A percentile compares a stretch with the other conserved stretches of the same genome.
These are phyloP conservation scores for Aspergillus incahuasiensis DNA, from an alignment of 495 filamentous ascomycete species.

Conservation along the genomic window DNA sequence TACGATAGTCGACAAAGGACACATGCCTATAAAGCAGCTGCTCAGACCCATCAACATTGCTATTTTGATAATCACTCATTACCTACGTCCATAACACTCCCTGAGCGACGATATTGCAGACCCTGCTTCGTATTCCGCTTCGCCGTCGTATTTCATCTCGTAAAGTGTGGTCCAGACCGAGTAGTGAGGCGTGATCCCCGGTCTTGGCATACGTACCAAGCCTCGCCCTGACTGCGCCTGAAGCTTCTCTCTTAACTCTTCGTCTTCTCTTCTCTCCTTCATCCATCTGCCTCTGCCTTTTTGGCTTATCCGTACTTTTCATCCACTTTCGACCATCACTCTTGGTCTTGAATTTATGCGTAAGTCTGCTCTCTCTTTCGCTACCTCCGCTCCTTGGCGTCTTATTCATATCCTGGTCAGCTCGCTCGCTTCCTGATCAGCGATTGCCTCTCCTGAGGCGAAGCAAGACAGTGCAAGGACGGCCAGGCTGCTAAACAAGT, in stretches of 20 bases:
- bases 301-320: slow-evolving; percentile 1
- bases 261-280: not conserved
- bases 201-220: slow-evolving; percentile 13
- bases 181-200: not conserved
- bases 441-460: too few relatives aligned
- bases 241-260: slow-evolving; percentile 10
- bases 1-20: not conserved
- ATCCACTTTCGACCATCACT: slow-evolving; percentile 3
- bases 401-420: too few relatives aligned
- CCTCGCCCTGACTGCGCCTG: not conserved
- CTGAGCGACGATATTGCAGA: too few relatives aligned
- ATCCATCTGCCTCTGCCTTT: not conserved
- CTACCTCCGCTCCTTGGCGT: not conserved
- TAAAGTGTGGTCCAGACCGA: not conserved
- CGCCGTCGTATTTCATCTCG: too few relatives aligned
- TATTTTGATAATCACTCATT: too few relatives aligned
- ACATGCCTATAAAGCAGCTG: not conserved
- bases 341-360: slow-evolving; percentile 40
- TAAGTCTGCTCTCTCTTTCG: slow-evolving; percentile 19
- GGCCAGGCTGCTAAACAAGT: not conserved
- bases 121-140: too few relatives aligned
- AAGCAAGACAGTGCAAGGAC: too few relatives aligned
- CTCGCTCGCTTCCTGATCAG: too few relatives aligned
- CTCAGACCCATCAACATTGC: too few relatives aligned
- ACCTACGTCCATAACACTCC: too few relatives aligned